These are phyloP conservation scores for Trichosporon coremiiforme DNA, from an alignment of 1,284 basidiomycete genomes.

Conservation along the genomic window DNA sequence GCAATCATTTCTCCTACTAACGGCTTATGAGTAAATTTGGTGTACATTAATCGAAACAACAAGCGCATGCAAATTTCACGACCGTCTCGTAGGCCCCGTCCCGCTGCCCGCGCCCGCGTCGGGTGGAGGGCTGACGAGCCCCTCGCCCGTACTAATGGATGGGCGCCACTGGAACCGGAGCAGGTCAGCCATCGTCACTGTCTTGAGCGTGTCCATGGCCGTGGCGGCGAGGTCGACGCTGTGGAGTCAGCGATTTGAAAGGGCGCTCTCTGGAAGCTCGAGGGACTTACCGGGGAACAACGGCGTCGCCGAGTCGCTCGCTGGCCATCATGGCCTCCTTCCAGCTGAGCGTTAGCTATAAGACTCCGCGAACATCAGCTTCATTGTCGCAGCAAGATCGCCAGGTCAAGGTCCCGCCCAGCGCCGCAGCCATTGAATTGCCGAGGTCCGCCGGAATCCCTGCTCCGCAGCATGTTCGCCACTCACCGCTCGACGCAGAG, in stretches of 20 bases:
- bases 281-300: conserved; percentile 48
- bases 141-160: background rate
- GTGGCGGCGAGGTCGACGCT: conserved; percentile 51
- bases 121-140: background rate
- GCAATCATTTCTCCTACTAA: too few species aligned
- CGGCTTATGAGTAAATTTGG: background rate
- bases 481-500: conserved; percentile 51
- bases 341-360: conserved; percentile 40
- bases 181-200: conserved; percentile 47
- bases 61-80: background rate
- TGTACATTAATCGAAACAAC: background rate
- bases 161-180: conserved; percentile 38
- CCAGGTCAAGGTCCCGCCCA: too few species aligned
- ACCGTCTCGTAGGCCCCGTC: background rate
- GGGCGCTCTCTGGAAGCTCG: too few species aligned
- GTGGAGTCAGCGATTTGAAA: conserved; percentile 17
- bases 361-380: too few species aligned
- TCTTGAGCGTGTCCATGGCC: conserved; percentile 44
- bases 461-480: background rate
- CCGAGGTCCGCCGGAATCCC: too few species aligned
- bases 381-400: too few species aligned
- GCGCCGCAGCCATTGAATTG: too few species aligned
- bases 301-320: conserved; percentile 42
- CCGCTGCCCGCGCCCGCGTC: background rate
- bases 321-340: conserved; percentile 53